Percentiles rank a stretch among this genome's conserved stretches.
Conservation (phyloP, 257 asterid species). For the Verbena officinalis region DNA sequence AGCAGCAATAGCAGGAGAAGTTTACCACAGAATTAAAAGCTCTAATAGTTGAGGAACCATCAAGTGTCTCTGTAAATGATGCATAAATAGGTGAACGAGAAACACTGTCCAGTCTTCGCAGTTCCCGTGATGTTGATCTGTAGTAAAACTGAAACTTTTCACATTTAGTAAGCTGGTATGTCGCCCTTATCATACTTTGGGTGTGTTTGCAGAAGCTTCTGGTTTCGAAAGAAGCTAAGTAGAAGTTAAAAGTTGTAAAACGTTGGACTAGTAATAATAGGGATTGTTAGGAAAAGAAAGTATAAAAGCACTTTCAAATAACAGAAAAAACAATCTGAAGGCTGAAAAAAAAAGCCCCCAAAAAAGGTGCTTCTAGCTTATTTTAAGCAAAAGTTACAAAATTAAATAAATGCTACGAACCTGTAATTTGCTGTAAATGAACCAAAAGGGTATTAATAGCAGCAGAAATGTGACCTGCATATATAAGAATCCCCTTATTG, state of each 20-base stretch:
- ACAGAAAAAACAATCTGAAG: no score
- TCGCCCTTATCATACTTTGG: slow-evolving; percentile 1
- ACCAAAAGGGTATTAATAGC: slow-evolving; percentile 84
- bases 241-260: no score
- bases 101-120: slow-evolving; percentile 95
- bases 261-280: no score
- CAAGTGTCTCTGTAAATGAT: slow-evolving; percentile 91
- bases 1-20: neutral
- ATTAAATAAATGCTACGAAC: slow-evolving; percentile 39
- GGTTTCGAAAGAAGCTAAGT: no score
- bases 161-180: slow-evolving; percentile 32
- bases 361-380: no score
- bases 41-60: slow-evolving; percentile 92
- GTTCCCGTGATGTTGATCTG: slow-evolving; percentile 94
- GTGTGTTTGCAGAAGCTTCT: no score
- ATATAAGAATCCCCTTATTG: slow-evolving; percentile 16
- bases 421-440: slow-evolving; percentile 80
- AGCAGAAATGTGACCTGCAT: slow-evolving; percentile 77
- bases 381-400: neutral
- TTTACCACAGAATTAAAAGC: slow-evolving; percentile 79
- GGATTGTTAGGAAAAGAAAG: no score
- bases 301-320: no score
- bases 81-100: slow-evolving; percentile 97
- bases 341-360: no score
- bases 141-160: slow-evolving; percentile 72